Evolutionary conservation across 805 yeast species (phyloP).

Genomic region (Ogataea trehalophila): DNA sequence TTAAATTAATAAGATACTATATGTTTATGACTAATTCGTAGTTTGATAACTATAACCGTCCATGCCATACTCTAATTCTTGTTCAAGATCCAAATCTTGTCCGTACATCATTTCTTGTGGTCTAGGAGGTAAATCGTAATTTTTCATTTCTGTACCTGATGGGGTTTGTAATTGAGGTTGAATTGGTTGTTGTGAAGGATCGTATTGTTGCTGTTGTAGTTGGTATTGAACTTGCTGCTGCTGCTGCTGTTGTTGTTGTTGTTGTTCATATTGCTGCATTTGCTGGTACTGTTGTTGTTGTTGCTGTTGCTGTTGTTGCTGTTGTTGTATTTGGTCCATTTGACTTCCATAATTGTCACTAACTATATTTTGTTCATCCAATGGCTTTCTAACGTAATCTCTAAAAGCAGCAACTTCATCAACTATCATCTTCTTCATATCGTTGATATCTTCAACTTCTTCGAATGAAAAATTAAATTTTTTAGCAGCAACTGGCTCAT

Average conservation of each 20-base stretch:
- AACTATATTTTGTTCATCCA: conserved; percentile 42
- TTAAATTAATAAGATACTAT: background rate
- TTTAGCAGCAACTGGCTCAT: conserved; percentile 77
- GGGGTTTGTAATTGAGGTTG: conserved; percentile 40
- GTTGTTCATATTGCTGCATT: conserved; percentile 12
- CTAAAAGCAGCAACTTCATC: conserved; percentile 78
- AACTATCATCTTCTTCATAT: conserved; percentile 70
- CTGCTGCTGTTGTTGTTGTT: conserved; percentile 15
- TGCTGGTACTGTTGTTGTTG: conserved; percentile 14
- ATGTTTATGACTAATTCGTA: background rate
- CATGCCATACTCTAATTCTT: conserved; percentile 62
- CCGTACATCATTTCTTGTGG: conserved; percentile 47
- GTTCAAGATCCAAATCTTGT: conserved; percentile 46
- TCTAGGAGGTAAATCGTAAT: conserved; percentile 54
- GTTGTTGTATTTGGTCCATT: conserved; percentile 23
- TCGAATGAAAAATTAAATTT: conserved; percentile 89
- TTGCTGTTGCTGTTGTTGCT: conserved; percentile 13
- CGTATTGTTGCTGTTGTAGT: conserved; percentile 17
- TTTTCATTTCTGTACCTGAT: conserved; percentile 32
- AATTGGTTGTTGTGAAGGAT: conserved; percentile 23
- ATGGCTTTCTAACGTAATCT: conserved; percentile 74
- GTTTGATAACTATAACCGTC: conserved; percentile 40
- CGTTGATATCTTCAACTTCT: conserved; percentile 70
- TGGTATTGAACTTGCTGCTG: conserved; percentile 13
- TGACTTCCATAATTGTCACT: conserved; percentile 22